Evolutionary conservation across 1,139 yeast species (phyloP).

Genomic region (Taphrina communis): DNA sequence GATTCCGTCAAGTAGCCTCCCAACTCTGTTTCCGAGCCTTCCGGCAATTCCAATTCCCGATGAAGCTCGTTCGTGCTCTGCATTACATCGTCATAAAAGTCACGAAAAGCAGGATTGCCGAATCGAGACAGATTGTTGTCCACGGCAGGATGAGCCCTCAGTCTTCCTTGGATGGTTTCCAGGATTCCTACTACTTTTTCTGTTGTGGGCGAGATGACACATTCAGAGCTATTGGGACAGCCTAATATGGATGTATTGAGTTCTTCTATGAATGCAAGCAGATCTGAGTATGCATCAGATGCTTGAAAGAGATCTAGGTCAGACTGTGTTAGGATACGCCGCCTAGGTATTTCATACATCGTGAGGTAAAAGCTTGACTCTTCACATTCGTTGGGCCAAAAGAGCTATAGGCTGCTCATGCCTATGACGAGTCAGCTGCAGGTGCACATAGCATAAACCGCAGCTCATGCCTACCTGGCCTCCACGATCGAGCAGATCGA

Average conservation of each 20-base stretch:
- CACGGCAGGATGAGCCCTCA: conserved; percentile 69
- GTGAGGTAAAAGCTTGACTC: not conserved
- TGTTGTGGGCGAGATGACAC: conserved; percentile 38
- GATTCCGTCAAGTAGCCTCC: conserved; percentile 64
- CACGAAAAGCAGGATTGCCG: conserved; percentile 88
- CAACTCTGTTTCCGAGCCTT: conserved; percentile 41
- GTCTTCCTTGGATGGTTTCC: conserved; percentile 56
- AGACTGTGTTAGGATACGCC: conserved; percentile 61
- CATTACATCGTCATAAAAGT: conserved; percentile 74
- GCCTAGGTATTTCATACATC: conserved; percentile 19
- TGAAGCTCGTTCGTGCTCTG: conserved; percentile 33
- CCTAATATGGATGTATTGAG: conserved; percentile 76
- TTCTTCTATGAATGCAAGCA: conserved; percentile 62
- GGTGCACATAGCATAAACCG: too few relatives aligned
- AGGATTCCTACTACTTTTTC: conserved; percentile 52
- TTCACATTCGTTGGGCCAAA: too few relatives aligned
- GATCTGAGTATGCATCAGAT: conserved; percentile 59
- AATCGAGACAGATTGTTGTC: conserved; percentile 78
- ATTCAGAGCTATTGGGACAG: conserved; percentile 48
- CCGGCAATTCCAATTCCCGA: conserved; percentile 11
- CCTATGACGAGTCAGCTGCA: too few relatives aligned
- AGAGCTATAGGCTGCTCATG: too few relatives aligned
- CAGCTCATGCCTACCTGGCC: too few relatives aligned
- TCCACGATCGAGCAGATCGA: not conserved
- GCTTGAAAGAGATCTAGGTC: conserved; percentile 71